Base-by-base conservation (phyloP, 2,329 filamentous ascomycete species). In the Teratosphaeria nubilosa region DNA sequence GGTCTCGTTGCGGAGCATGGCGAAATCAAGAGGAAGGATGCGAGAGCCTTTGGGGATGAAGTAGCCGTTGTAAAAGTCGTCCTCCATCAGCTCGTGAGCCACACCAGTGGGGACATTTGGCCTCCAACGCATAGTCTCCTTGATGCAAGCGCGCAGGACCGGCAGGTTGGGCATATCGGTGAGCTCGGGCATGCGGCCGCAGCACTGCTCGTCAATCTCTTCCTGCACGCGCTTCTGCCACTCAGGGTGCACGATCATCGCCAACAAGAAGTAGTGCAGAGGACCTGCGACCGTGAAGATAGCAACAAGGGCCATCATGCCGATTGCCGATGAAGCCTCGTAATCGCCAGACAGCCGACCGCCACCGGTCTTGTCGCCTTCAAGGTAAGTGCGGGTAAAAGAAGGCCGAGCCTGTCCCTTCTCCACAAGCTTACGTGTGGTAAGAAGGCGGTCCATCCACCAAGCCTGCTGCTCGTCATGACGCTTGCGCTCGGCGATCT, bases 51-150 rank as follows among this genome's bases (percentile, higher is more conserved):
- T 69, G 6, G 65, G 62, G 30, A 71, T 68, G 58, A 65, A 66
- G 55, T 64, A 66, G 22, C 67, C 69, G 16, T 67, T 59, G 57
- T 69, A 71, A 25, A 64, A 59, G 50, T 69, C 64, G 51, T 71
- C 69, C 32, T 65, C 59, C 25, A 59, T 64, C 5, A 59, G 53
- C 32, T 63, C 61, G 54, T 69, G 69, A 16, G 67, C 62, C 11
- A 68, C 64, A 14, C 69, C 69, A 48, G 52, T 61, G 63, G 81
- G 80, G 4, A 82, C 79, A 37, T 80, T 77, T 4, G 81, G 82
- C 55, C 80, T 73, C 81, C 81, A 84, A 51, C 82, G 73, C n/a
- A 82, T 67, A 14, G 79, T 80, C 69, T 85, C 82, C 68, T 84
- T 82, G 27, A 84, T 70, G 50, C 80, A 80, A 1, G 81, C 81